These are phyloP conservation scores for Bidens hawaiensis DNA, from an alignment of 140 eudicot species.

Conservation along the genomic window DNA sequence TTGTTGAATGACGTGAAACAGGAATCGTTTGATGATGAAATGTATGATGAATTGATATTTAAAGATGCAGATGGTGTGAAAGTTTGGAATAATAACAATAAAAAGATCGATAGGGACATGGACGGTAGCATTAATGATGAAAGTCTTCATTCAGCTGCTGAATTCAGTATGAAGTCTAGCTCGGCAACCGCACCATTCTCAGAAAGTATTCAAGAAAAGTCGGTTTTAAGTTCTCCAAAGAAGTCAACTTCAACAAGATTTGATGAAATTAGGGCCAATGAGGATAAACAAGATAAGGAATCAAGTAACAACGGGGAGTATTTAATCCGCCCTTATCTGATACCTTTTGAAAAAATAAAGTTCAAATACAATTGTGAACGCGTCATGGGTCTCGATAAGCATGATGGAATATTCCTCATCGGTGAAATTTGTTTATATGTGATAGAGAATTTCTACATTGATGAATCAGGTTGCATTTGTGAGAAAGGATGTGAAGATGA, in stretches of 20 bases:
- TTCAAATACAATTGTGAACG: constrained; percentile 88
- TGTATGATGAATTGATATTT: constrained; percentile 56
- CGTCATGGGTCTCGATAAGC: constrained; percentile 93
- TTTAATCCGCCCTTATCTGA: constrained; percentile 84
- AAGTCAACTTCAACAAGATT: constrained; percentile 59
- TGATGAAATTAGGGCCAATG: constrained; percentile 55
- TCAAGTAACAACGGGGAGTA: constrained; percentile 85
- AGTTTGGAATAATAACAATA: constrained; percentile 61
- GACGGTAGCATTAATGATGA: constrained; percentile 78
- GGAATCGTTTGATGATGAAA: constrained; percentile 47
- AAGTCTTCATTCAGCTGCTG: constrained; percentile 91
- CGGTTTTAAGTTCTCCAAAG: constrained; percentile 64
- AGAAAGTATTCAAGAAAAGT: constrained; percentile 69
- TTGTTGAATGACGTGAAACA: constrained; percentile 44
- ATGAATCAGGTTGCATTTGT: constrained; percentile 81
- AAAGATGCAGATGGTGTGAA: constrained; percentile 63
- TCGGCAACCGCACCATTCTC: constrained; percentile 47
- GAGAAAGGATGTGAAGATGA: constrained; percentile 95
- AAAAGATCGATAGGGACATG: constrained; percentile 79
- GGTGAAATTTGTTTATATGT: constrained; percentile 83
- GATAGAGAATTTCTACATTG: constrained; percentile 91
- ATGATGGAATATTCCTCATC: constrained; percentile 87
- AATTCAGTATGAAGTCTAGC: constrained; percentile 69
- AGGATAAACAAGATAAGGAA: constrained; percentile 79
- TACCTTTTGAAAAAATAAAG: constrained; percentile 79